phyloP scores from a whole-genome alignment of 306 rosid genomes.

The Trifolium repens region DNA sequence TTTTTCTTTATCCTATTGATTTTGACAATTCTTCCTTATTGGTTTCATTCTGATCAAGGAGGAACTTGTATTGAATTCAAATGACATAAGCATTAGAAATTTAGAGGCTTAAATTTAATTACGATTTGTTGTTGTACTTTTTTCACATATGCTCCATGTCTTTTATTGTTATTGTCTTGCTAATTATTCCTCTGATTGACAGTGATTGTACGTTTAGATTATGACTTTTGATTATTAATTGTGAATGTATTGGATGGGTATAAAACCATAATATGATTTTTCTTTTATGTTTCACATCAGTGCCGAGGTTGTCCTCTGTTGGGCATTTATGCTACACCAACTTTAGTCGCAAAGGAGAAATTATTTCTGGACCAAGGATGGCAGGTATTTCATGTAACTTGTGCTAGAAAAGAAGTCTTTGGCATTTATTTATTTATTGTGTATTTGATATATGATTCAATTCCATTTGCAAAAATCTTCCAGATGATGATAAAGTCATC shows the following conservation, averaged over 20 bases:
- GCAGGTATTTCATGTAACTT: constrained; percentile 65
- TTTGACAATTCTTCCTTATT: constrained; percentile 5
- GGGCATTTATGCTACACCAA: constrained; percentile 78
- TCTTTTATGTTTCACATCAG: constrained; percentile 46
- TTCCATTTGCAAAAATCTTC: constrained; percentile 4
- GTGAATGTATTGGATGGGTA: background rate
- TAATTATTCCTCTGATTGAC: constrained; percentile 6
- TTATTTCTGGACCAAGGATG: constrained; percentile 88
- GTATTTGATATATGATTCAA: constrained; percentile 33
- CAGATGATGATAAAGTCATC: constrained; percentile 33
- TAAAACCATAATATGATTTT: constrained; percentile 27
- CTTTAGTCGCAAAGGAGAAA: constrained; percentile 73
- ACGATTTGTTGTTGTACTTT: constrained; percentile 13
- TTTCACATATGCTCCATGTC: background rate
- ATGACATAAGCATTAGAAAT: background rate
- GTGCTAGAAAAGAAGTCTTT: constrained; percentile 12
- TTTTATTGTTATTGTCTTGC: background rate
- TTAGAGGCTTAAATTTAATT: constrained; percentile 2
- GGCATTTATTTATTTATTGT: background rate
- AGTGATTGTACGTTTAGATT: background rate
- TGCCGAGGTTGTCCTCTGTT: constrained; percentile 83
- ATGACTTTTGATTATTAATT: background rate
- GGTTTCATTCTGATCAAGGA: constrained; percentile 14
- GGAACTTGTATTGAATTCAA: background rate
- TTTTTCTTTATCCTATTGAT: background rate